These are phyloP conservation scores for Schizophyllum commune DNA, from an alignment of 1,284 basidiomycete genomes.

Conservation along the genomic window DNA sequence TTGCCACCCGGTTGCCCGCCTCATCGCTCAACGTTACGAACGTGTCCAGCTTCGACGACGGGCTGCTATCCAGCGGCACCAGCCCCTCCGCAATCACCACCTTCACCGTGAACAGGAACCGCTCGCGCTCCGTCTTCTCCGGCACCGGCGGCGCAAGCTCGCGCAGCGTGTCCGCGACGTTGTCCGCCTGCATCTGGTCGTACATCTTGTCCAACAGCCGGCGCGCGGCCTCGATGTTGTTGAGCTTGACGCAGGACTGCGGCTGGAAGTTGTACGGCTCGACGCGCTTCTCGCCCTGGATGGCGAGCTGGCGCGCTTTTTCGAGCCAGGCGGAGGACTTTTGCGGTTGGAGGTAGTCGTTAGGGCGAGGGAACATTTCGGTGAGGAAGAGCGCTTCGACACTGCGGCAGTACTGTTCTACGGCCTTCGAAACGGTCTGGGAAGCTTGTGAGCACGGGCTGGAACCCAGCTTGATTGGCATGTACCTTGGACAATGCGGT, in stretches of 20 bases:
- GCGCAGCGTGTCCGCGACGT: slow-evolving; percentile 63
- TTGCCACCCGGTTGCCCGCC: slow-evolving; percentile 82
- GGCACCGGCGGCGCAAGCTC: slow-evolving; percentile 61
- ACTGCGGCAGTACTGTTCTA: slow-evolving; percentile 87
- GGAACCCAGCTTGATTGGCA: not conserved
- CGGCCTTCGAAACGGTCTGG: slow-evolving; percentile 84
- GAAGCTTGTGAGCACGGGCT: not conserved
- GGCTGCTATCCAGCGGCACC: slow-evolving; percentile 63
- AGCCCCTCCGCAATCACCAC: slow-evolving; percentile 85
- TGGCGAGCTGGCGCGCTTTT: slow-evolving; percentile 78
- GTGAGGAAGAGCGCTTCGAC: slow-evolving; percentile 87
- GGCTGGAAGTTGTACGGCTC: slow-evolving; percentile 93
- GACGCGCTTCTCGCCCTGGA: slow-evolving; percentile 81
- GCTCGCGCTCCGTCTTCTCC: slow-evolving; percentile 52
- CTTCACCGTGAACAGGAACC: slow-evolving; percentile 92
- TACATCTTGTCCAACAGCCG: slow-evolving; percentile 92
- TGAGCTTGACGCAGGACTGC: slow-evolving; percentile 94
- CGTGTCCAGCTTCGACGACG: slow-evolving; percentile 72
- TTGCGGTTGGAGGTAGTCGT: slow-evolving; percentile 68
- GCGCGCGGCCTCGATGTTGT: slow-evolving; percentile 93
- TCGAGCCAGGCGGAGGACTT: slow-evolving; percentile 94
- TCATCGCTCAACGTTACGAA: slow-evolving; percentile 95
- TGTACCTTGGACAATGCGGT: slow-evolving; percentile 79
- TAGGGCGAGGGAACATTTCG: slow-evolving; percentile 88
- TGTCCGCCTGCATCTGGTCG: slow-evolving; percentile 85